Base-by-base conservation (phyloP, 2,329 filamentous ascomycete species). In the Alternaria panax region DNA sequence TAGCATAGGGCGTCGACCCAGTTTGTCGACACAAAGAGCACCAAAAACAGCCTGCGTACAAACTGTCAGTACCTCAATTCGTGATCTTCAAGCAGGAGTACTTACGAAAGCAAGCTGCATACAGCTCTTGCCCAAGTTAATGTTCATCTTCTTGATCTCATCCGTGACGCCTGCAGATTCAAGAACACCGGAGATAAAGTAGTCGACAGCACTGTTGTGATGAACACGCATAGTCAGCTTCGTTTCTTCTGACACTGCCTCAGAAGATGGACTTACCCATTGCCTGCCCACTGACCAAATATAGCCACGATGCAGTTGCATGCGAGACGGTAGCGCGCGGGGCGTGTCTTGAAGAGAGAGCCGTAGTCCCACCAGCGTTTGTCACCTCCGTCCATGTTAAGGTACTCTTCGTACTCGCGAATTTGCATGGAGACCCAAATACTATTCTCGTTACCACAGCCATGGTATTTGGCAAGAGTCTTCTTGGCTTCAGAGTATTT, bases 341-440 rank as follows among this genome's bases (percentile, higher is more conserved):
- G 79, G 5, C 74, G 75, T 4, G 80, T 84, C 72, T 84, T 82
- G 72, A 81, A 78, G 12, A 87, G 75, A 61, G 85, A 83, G 16
- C 63, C 40, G 75, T 84, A 88, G 69, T 88, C 73, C 84, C 85
- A 88, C 82, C 83, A 87, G 4, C 82, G 80, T 68, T 88, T 88
- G 60, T 86, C 85, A 12, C 82, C 75, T 24, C 78, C 78, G 25
- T 84, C 74, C 68, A 86, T 84, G 65, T 87, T 84, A 27, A 81
- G 81, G 70, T 85, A 85, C 68, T 88, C 83, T 16, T 69, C 63
- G 43, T 78, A 76, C 45, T 78, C 76, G 38, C 66, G 57, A 41
- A 78, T 63, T 56, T 79, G 75, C 6, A 78, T 62, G 12, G 67
- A 63, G 7, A 71, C 68, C 66, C 66, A 69, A 5, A 59, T 47